A percentile compares a stretch with the other conserved stretches of the same genome.
phyloP scores from a whole-genome alignment of 352 stramenopile genomes.

The Hyaloperonospora arabidopsidis region DNA sequence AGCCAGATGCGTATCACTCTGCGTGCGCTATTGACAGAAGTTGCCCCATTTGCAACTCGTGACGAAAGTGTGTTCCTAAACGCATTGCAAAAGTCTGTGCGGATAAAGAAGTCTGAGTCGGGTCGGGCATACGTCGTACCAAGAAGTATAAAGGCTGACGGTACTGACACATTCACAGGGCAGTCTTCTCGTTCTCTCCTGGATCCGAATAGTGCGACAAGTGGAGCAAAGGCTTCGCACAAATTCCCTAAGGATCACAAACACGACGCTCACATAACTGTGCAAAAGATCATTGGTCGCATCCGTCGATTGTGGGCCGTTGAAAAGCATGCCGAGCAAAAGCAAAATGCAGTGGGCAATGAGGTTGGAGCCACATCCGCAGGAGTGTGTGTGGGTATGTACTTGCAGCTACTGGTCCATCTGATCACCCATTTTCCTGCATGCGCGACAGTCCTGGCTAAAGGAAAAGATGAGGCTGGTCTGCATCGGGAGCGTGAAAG shows the following conservation, averaged over 20 bases:
- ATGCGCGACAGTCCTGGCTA: constrained; percentile 59
- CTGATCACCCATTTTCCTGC: constrained; percentile 62
- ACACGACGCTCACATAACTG: constrained; percentile 47
- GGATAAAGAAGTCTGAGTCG: constrained; percentile 74
- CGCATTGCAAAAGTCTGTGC: constrained; percentile 57
- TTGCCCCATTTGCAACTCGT: constrained; percentile 56
- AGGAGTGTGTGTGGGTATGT: constrained; percentile 53
- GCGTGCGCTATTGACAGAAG: constrained; percentile 70
- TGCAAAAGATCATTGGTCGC: constrained; percentile 57
- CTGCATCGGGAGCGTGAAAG: constrained; percentile 22
- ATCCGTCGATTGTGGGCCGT: constrained; percentile 45
- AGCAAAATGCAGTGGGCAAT: constrained; percentile 3
- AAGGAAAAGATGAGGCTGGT: constrained; percentile 31
- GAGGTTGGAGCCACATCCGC: constrained; percentile 9
- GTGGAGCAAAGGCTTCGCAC: constrained; percentile 28
- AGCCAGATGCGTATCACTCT: constrained; percentile 77
- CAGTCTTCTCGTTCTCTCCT: constrained; percentile 6
- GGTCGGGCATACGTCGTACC: constrained; percentile 70
- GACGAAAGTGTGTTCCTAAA: constrained; percentile 75
- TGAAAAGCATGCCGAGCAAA: constrained; percentile 36
- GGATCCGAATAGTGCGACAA: constrained; percentile 16
- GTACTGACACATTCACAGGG: constrained; percentile 7
- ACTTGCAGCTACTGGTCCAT: constrained; percentile 65
- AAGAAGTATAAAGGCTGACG: constrained; percentile 25
- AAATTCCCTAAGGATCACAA: constrained; percentile 66